These are phyloP conservation scores for Eucalyptus regnans DNA, from an alignment of 345 rosid genomes.

Conservation along the genomic window DNA sequence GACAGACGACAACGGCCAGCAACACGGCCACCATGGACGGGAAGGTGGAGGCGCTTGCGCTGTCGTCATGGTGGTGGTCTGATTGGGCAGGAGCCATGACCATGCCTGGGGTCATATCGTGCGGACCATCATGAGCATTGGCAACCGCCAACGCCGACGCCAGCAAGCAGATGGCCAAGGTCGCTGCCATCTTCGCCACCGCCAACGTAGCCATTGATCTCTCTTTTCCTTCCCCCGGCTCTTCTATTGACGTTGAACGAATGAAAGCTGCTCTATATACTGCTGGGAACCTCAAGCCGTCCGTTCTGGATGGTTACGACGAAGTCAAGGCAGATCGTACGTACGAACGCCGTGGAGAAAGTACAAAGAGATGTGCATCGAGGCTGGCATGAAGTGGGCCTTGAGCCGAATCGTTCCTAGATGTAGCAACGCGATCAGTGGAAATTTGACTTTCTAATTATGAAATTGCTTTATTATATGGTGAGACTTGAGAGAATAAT, in stretches of 20 bases:
- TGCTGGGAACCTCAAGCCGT: not conserved
- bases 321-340: not conserved
- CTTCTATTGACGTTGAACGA: not conserved
- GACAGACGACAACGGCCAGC: not conserved
- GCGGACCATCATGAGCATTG: not conserved
- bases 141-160: not conserved
- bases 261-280: not conserved
- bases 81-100: not conserved
- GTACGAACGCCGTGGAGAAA: not conserved
- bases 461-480: not conserved
- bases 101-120: not conserved
- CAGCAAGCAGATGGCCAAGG: not conserved
- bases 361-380: not conserved
- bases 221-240: not conserved
- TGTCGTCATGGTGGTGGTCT: not conserved
- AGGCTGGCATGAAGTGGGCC: not conserved
- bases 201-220: not conserved
- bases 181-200: not conserved
- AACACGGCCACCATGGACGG: rapidly evolving
- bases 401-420: not conserved
- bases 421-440: not conserved
- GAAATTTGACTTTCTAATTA: not conserved
- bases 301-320: not conserved
- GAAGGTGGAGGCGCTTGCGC: not conserved
- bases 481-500: not conserved